phyloP scores from a whole-genome alignment of 768 basidiomycete species.

The Mrakia blollopis region DNA sequence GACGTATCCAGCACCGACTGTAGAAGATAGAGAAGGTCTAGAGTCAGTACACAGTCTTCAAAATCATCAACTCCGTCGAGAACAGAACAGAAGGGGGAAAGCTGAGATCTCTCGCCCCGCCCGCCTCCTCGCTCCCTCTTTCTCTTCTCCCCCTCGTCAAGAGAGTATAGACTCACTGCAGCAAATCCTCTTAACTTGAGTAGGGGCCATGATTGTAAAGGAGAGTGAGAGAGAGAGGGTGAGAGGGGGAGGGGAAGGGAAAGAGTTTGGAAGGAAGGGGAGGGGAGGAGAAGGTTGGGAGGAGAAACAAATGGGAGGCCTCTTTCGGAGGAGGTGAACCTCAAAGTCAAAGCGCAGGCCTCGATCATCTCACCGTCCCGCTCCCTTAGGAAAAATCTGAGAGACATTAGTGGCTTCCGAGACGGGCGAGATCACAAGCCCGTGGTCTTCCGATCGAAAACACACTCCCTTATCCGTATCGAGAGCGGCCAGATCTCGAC shows the following conservation, averaged over 20 bases:
- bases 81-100: not conserved
- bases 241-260: not conserved
- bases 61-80: not conserved
- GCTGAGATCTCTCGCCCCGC: not conserved
- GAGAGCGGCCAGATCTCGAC: too few relatives aligned
- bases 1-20: conserved; percentile 60
- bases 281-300: not conserved
- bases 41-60: not conserved
- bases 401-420: too few relatives aligned
- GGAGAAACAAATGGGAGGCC: not conserved
- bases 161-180: conserved; percentile 63
- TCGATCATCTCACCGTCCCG: too few relatives aligned
- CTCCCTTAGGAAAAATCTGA: too few relatives aligned
- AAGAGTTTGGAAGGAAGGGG: not conserved
- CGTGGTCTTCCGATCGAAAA: too few relatives aligned
- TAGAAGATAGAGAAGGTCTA: not conserved
- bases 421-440: too few relatives aligned
- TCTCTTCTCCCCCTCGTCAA: not conserved
- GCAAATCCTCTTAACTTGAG: conserved; percentile 69
- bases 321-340: too few relatives aligned
- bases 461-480: too few relatives aligned
- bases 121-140: not conserved
- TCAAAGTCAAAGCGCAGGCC: too few relatives aligned
- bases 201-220: conserved; percentile 12
- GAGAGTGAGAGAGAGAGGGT: not conserved